Base-by-base conservation (phyloP, 371 early-diverging fungal genomes). In the Funneliformis caledonium region DNA sequence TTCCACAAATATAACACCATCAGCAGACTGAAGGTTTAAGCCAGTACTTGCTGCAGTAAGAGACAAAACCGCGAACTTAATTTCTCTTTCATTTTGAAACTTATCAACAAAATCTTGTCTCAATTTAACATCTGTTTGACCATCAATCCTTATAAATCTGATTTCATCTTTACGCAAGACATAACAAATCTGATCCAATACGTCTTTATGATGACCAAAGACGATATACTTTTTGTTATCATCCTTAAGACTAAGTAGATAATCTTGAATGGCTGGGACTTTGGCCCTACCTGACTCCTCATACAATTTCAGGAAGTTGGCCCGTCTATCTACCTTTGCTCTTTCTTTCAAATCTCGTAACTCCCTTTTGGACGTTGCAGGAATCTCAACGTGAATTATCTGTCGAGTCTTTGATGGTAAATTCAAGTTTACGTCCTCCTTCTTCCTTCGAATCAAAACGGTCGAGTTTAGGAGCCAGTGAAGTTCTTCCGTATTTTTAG, bases 1-100 rank as follows among this genome's bases (percentile, higher is more conserved):
- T 81, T 93, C 93, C 45, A 92, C 91, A 86, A 93, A 93, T 37
- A 93, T 73, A 4, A 92, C 88, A 84, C 80, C 33, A 80, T 87
- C 89, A 0, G 89, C 93, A 31, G 85, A 86, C 47, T 85, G 85
- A n/a, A 93, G 83, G 10, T 89, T 92, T 43, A 93, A 80, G 8
- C 93, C 93, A 9, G 89, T 88, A 52, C 86, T 87, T 19, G 88
- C 88, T 3, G 91, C 90, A 4, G 89, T 89, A 68, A 93, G 81
- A 59, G 88, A 86, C 12, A 93, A 80, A 8, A 93, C 45, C 7
- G 89, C 93, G 8, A 91, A 82, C 70, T 85, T 84, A 10, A 86
- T 81, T 16, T 84, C 81, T 0, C 62, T 56, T 45, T 86, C 83
- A 5, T 81, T 82, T 84, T 91, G 89, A 84, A 92, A 85, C 26